Percentiles rank a stretch among this genome's conserved stretches.
Evolutionary conservation across 1,284 basidiomycete species (phyloP).

Genomic region (Sparassis latifolia): DNA sequence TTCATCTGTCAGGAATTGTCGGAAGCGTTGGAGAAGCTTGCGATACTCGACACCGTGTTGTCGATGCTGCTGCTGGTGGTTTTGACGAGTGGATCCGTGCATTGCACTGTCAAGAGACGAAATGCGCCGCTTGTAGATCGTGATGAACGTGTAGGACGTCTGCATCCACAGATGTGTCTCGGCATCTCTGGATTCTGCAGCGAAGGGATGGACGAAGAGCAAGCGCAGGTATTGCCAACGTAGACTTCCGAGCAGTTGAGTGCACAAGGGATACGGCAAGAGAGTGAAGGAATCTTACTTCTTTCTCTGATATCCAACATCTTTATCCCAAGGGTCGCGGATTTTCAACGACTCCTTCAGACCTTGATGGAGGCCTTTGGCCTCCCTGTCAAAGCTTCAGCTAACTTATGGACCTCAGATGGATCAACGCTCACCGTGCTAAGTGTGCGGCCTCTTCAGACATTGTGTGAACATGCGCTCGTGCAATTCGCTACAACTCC

Average conservation of each 20-base stretch:
- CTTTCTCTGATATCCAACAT: slow-evolving; percentile 80
- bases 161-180: slow-evolving; percentile 89
- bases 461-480: slow-evolving; percentile 8
- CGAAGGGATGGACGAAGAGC: slow-evolving; percentile 69
- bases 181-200: slow-evolving; percentile 72
- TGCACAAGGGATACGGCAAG: slow-evolving; percentile 3
- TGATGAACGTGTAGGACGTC: slow-evolving; percentile 84
- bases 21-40: slow-evolving; percentile 82
- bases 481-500: too few species aligned
- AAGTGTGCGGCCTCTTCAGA: slow-evolving; percentile 22
- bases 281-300: slow-evolving; percentile 45
- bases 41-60: slow-evolving; percentile 62
- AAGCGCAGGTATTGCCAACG: slow-evolving; percentile 72
- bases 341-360: slow-evolving; percentile 66
- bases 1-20: slow-evolving; percentile 80
- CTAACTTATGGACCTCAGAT: neutral
- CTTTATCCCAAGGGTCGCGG: slow-evolving; percentile 74
- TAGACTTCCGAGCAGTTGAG: slow-evolving; percentile 41
- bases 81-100: slow-evolving; percentile 38
- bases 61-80: slow-evolving; percentile 32
- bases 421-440: slow-evolving; percentile 14
- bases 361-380: slow-evolving; percentile 58
- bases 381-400: slow-evolving; percentile 44
- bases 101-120: slow-evolving; percentile 58
- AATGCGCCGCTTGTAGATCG: slow-evolving; percentile 76